These are phyloP conservation scores for Yamadazyma friedrichii DNA, from an alignment of 1,139 yeast species.

Conservation along the genomic window DNA sequence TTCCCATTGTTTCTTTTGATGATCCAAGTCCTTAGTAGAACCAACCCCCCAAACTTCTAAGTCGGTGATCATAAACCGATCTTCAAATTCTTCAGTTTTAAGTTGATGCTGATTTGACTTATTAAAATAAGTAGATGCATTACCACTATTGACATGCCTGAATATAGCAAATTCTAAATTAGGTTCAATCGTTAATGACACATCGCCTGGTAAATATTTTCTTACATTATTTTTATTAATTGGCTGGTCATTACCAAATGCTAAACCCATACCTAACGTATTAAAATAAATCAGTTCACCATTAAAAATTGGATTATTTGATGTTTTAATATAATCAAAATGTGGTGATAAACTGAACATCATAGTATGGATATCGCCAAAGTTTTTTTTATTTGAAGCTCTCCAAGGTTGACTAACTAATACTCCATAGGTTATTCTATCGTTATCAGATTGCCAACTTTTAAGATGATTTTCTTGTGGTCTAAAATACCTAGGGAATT, in stretches of 20 bases:
- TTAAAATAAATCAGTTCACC: slow-evolving; percentile 57
- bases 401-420: slow-evolving; percentile 74
- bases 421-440: slow-evolving; percentile 58
- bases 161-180: slow-evolving; percentile 80
- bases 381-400: slow-evolving; percentile 65
- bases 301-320: slow-evolving; percentile 26
- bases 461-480: slow-evolving; percentile 28
- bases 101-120: slow-evolving; percentile 22
- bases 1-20: slow-evolving; percentile 77
- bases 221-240: slow-evolving; percentile 41
- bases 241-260: slow-evolving; percentile 74
- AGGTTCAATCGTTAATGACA: slow-evolving; percentile 75
- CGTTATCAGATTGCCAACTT: slow-evolving; percentile 36
- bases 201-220: slow-evolving; percentile 58
- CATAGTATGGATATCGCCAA: slow-evolving; percentile 58
- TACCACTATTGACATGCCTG: slow-evolving; percentile 50
- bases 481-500: slow-evolving; percentile 50
- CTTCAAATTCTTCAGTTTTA: slow-evolving; percentile 52
- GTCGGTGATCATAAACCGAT: slow-evolving; percentile 67
- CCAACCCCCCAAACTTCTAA: slow-evolving; percentile 95
- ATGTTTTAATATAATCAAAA: slow-evolving; percentile 52
- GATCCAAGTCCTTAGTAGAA: slow-evolving; percentile 67
- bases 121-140: slow-evolving; percentile 25
- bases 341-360: slow-evolving; percentile 68
- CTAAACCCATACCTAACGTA: slow-evolving; percentile 73